Base-by-base conservation (phyloP, 2,329 filamentous ascomycete genomes). In the Xylariaceae sp. region DNA sequence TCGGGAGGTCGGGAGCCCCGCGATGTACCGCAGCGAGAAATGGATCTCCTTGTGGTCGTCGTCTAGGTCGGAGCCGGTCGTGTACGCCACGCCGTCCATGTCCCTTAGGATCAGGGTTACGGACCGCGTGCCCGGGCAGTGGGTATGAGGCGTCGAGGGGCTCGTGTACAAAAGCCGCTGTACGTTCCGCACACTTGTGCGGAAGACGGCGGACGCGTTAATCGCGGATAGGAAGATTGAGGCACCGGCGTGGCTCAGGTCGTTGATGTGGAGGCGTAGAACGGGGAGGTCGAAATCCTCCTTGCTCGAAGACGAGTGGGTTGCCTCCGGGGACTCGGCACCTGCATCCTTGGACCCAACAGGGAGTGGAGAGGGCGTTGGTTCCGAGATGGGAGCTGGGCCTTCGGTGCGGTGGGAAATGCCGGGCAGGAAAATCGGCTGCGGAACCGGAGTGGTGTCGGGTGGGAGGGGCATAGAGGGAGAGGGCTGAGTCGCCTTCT, bases 41-140 rank as follows among this genome's bases (percentile, higher is more conserved):
- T 97, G 91, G 60, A 97, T 95, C 72, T 96, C 92, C 70, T 97
- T 97, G 79, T 96, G 91, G 69, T 95, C 89, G 59, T 80, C 65
- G 74, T 96, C 93, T 10, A 96, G 81, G 40, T 92, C 88, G 9
- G 79, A 83, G 60, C 91, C 90, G 0, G 85, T 91, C 1, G 93
- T 97, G 77, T 97, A 96, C 19, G 93, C 93, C 3, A 98, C 90
- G 48, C 93, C 93, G 46, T 77, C 79, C 84, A 96, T 92, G 62
- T 86, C 79, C 26, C 90, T 85, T 3, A 98, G 79, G 57, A 96
- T 81, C 37, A 98, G 76, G 0, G 93, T 97, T 18, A 98, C 86
- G 49, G 91, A 96, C 57, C 91, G 89, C 9, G 91, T 95, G n/a
- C 84, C 79, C 41, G 84, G 83, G 10, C 73, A 68, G 50, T 74